Conservation (phyloP, 2,329 filamentous ascomycete genomes). For the Beauveria asiatica region DNA sequence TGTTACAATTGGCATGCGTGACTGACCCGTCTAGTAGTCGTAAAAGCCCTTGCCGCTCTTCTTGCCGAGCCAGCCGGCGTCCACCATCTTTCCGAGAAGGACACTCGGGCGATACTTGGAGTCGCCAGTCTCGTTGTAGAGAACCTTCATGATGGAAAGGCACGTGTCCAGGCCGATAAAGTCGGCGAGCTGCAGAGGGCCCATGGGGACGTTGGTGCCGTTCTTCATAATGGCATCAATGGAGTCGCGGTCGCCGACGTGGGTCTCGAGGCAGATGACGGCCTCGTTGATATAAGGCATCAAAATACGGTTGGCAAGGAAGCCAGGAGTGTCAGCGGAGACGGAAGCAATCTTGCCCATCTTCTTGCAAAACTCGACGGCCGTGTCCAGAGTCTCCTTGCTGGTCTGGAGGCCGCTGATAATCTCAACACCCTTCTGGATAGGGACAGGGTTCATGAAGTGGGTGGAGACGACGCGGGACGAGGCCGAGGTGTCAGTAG, state of each 20-base stretch:
- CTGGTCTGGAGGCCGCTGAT: slow-evolving; percentile 92
- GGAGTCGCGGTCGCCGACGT: slow-evolving; percentile 77
- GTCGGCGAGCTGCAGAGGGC: slow-evolving; percentile 84
- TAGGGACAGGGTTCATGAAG: slow-evolving; percentile 98
- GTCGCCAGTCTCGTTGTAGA: slow-evolving; percentile 86
- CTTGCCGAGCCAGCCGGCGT: slow-evolving; percentile 95
- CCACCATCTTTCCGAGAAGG: slow-evolving; percentile 87
- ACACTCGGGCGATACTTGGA: slow-evolving; percentile 91
- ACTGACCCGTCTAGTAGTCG: slow-evolving; percentile 52
- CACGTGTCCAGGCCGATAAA: slow-evolving; percentile 98
- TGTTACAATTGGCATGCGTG: neutral
- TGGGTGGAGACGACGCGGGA: slow-evolving; percentile 91
- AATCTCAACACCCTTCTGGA: slow-evolving; percentile 97
- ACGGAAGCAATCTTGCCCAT: slow-evolving; percentile 91
- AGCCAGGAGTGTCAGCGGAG: slow-evolving; percentile 84
- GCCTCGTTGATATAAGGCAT: slow-evolving; percentile 99
- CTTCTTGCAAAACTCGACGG: slow-evolving; percentile 74
- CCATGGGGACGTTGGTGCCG: slow-evolving; percentile 97
- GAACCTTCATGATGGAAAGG: slow-evolving; percentile 90
- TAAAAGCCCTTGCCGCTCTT: slow-evolving; percentile 97
- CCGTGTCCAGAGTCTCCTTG: slow-evolving; percentile 68
- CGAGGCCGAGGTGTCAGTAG: slow-evolving; percentile 69
- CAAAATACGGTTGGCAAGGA: slow-evolving; percentile 90
- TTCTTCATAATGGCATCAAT: slow-evolving; percentile 99
- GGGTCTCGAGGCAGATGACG: slow-evolving; percentile 89